phyloP scores from a whole-genome alignment of 345 rosid species.

The Boechera retrofracta region DNA sequence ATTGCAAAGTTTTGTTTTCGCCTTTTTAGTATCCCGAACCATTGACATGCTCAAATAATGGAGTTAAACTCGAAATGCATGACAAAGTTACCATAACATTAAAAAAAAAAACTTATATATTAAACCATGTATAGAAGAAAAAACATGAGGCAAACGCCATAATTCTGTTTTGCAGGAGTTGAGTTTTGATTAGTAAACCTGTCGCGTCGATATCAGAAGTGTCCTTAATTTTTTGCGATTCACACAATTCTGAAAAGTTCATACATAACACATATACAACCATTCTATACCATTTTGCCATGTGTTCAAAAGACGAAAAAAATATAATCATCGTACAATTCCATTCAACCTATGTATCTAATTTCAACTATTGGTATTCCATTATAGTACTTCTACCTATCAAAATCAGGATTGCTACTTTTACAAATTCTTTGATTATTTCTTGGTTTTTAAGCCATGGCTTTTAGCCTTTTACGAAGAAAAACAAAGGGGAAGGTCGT shows the following conservation, averaged over 20 bases:
- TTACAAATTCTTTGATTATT: background rate
- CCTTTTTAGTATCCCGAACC: background rate
- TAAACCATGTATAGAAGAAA: too few species aligned
- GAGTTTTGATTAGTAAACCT: background rate
- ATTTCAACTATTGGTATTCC: background rate
- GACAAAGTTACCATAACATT: too few species aligned
- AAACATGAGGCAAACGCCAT: too few species aligned
- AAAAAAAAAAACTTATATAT: too few species aligned
- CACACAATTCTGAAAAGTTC: background rate
- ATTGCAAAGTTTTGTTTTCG: background rate
- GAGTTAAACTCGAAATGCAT: too few species aligned
- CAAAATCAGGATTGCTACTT: background rate
- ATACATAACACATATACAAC: background rate
- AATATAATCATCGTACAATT: background rate
- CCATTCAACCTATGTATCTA: background rate
- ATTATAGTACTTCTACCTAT: constrained; percentile 1
- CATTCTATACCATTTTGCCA: background rate
- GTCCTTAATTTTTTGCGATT: background rate
- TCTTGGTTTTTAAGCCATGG: background rate
- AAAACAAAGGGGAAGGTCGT: constrained; percentile 5
- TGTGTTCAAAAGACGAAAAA: constrained; percentile 1
- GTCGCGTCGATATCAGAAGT: background rate
- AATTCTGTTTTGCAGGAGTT: background rate
- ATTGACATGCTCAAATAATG: background rate
- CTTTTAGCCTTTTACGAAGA: constrained; percentile 2